Evolutionary conservation across 805 yeast genomes (phyloP), one percentile per base, ranked within the genome.

Genomic region (Metschnikowia koreensis): DNA sequence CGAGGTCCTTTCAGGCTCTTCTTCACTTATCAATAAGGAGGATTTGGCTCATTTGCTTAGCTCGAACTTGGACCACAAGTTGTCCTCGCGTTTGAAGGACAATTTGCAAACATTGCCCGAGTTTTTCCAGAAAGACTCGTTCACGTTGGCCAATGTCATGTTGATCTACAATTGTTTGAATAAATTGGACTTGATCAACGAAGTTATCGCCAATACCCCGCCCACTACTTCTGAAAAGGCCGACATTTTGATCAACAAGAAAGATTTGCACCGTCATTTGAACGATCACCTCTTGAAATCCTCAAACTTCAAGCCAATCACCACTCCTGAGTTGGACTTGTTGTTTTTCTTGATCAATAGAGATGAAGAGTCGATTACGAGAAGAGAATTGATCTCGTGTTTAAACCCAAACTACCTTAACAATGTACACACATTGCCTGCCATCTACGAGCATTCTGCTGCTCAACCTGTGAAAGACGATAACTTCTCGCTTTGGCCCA

Each of bases 361-460:
- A 51, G 52, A 59, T 43, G 73, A 68, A 50, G 74, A 74, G 52
- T 63, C 67, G 41, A 76, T 75, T 43, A 64, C 75, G 13, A 65
- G 79, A 59, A 68, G 67, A 55, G 77, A 73, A 48, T 65, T 75
- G 58, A 71, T 75, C 53, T 67, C 74, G 10, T 67, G 66, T 50
- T 81, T 87, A 60, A 84, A 93, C 46, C 89, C 93, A 56, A 72
- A 70, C 60, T 73, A 68, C 58, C 58, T 63, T 52, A 72, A 71
- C 58, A 74, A 74, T 56, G 55, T 63, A 40, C 63, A 64, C 16
- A 63, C 71, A n/a, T 64, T 71, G 52, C 61, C 63, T 47, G 59
- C 74, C 37, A 70, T 73, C 41, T 75, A 71, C 57, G 76, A 71
- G 38, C 77, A 74, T 50, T 75, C 77, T 1, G 70, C 74, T 31